These are phyloP conservation scores for Lactarius sp. DNA, from an alignment of 768 basidiomycete genomes.

Conservation along the genomic window DNA sequence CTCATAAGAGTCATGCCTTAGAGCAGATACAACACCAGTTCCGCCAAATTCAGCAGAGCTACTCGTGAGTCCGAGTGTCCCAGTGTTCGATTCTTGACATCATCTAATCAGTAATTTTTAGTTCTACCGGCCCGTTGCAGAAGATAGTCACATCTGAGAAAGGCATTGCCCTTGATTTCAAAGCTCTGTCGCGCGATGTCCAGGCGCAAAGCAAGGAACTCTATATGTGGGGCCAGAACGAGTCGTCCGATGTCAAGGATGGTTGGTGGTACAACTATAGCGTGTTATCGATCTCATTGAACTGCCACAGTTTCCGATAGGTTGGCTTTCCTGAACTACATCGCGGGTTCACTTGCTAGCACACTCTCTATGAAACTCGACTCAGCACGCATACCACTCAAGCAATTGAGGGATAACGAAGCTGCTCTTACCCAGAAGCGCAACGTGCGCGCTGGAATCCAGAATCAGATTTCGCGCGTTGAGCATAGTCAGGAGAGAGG, in stretches of 20 bases:
- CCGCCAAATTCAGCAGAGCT: constrained; percentile 68
- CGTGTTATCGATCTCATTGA: not conserved
- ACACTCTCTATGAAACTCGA: constrained; percentile 61
- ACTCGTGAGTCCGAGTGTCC: constrained; percentile 43
- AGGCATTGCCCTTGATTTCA: constrained; percentile 70
- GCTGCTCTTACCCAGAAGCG: constrained; percentile 54
- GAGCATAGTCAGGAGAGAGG: constrained; percentile 65
- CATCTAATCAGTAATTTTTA: constrained; percentile 27
- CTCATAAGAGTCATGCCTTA: constrained; percentile 49
- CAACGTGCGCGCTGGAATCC: constrained; percentile 51
- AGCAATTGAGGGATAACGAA: constrained; percentile 71
- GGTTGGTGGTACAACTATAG: constrained; percentile 38
- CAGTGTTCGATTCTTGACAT: not conserved
- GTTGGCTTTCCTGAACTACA: constrained; percentile 75
- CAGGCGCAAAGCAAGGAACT: constrained; percentile 79
- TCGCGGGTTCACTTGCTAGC: constrained; percentile 60
- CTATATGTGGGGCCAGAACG: constrained; percentile 77
- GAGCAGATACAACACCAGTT: constrained; percentile 69
- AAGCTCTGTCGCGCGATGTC: constrained; percentile 57
- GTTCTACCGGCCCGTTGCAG: constrained; percentile 61
- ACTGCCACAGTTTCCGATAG: constrained; percentile 57
- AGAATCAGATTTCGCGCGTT: constrained; percentile 55
- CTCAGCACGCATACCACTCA: constrained; percentile 58
- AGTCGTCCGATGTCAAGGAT: constrained; percentile 70
- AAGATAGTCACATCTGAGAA: constrained; percentile 77